Percentiles rank a stretch among this genome's conserved stretches.
Conservation (phyloP, 305 asterid genomes). For the Fraxinus latifolia region DNA sequence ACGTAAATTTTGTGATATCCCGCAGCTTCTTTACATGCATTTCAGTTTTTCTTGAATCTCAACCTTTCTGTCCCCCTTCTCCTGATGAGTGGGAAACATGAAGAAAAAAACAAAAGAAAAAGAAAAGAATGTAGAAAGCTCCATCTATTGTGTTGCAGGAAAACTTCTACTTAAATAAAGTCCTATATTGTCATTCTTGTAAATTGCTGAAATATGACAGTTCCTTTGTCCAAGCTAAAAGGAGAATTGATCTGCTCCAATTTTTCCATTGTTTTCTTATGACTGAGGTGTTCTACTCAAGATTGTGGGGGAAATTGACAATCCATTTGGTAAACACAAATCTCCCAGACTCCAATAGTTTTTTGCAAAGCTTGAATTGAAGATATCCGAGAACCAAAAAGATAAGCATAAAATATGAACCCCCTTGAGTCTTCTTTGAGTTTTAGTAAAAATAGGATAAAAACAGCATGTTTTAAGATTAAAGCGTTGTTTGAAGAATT, state of each 20-base stretch:
- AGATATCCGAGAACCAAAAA: not conserved
- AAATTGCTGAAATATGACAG: not conserved
- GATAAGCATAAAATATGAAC: not conserved
- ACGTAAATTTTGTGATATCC: conserved; percentile 27
- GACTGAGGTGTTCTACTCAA: not conserved
- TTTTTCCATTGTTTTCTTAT: not conserved
- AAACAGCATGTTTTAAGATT: not conserved
- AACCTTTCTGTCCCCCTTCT: not conserved
- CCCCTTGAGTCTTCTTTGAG: not conserved
- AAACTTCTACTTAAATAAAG: not conserved
- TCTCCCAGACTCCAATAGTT: not conserved
- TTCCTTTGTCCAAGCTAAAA: not conserved
- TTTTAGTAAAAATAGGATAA: not conserved
- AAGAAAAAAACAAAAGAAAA: not conserved
- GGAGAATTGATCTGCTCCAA: not conserved
- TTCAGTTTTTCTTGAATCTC: not conserved
- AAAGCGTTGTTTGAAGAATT: not conserved
- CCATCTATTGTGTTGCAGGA: not conserved
- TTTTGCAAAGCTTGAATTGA: not conserved
- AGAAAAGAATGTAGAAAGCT: not conserved
- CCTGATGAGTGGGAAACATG: not conserved
- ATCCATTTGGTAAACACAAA: not conserved
- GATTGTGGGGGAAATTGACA: not conserved
- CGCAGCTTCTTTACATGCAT: not conserved
- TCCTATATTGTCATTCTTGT: not conserved